Evolutionary conservation across 441 rosid species (phyloP).

Genomic region (Euphorbia celastroides): DNA sequence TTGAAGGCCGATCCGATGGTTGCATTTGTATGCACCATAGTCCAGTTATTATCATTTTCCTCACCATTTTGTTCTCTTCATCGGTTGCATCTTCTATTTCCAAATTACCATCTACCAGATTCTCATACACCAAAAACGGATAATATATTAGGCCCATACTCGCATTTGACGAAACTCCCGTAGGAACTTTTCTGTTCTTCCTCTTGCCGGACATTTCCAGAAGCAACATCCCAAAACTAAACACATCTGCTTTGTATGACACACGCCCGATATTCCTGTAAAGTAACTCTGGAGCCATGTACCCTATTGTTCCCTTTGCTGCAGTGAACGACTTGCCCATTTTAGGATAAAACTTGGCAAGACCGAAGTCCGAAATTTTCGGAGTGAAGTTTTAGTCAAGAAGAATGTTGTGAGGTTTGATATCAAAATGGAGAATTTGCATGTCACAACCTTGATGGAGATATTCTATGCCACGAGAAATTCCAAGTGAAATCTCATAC

Average conservation of each 20-base stretch:
- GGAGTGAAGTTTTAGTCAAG: no score
- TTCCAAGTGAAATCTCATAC: no score
- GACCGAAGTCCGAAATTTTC: no score
- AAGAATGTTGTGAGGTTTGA: no score
- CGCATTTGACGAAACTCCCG: background rate
- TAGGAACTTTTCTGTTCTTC: no score
- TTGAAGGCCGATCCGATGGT: slow-evolving; percentile 13
- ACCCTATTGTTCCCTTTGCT: no score
- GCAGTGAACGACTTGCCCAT: background rate
- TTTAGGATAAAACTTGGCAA: slow-evolving; percentile 15
- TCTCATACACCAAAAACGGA: slow-evolving; percentile 4
- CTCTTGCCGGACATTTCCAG: background rate
- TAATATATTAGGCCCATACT: slow-evolving; percentile 6
- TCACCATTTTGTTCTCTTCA: slow-evolving; percentile 3
- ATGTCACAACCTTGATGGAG: background rate
- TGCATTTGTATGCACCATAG: slow-evolving; percentile 20
- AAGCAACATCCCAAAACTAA: no score
- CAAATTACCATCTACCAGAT: background rate
- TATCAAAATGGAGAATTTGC: no score
- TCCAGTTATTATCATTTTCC: slow-evolving; percentile 16
- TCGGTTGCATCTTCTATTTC: slow-evolving; percentile 1
- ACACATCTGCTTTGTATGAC: slow-evolving; percentile 21
- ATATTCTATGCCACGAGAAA: slow-evolving; percentile 4
- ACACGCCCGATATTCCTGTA: slow-evolving; percentile 20
- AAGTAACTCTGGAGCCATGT: no score